Base-by-base conservation (phyloP, 768 basidiomycete genomes). In the Infundibulicybe gibba region DNA sequence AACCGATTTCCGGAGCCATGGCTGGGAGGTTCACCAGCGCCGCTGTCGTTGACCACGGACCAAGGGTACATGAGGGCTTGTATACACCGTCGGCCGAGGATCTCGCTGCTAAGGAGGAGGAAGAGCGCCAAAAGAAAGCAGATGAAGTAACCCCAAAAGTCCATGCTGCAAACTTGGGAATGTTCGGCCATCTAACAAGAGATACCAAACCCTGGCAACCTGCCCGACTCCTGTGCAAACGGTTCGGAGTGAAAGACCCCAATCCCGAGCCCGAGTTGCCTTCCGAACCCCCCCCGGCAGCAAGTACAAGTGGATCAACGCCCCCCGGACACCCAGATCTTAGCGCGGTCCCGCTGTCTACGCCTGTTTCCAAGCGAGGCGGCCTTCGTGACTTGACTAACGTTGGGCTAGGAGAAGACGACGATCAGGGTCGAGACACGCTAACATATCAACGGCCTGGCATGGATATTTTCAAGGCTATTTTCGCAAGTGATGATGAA, bases 391-490 rank as follows among this genome's bases (percentile, higher is more conserved):
- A 88, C 54, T 59, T 95, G 41, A 75, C 78, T 4, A 94, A 93
- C 59, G 76, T 98, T 41, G 94, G 94, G 0, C 65, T 97, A 38
- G 95, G 93, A 17, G 94, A 97, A 43, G 94, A 97, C 58, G 92
- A 94, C 35, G 79, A 76, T 21, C 94, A 97, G 61, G 94, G 93
- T 0, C 67, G 77, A 32, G 93, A 94, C 58, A 93, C 83, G 5
- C 71, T 97, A 52, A 94, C 89, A 0, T 94, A 97, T 62, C 74
- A 89, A 55, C 78, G 88, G 33, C 95, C 97, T 2, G 71, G 83
- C 5, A 90, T 93, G 77, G 88, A 93, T 58, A 82, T 98, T 38
- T 99, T 98, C 75, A 97, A 95, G 62, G 94, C 95, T 3, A 97
- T 99, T 50, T 99, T 99, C 61, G 94, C 93, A 10, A 93, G 90